Evolutionary conservation across 1,284 basidiomycete genomes (phyloP).

Genomic region (Amylostereum areolatum): DNA sequence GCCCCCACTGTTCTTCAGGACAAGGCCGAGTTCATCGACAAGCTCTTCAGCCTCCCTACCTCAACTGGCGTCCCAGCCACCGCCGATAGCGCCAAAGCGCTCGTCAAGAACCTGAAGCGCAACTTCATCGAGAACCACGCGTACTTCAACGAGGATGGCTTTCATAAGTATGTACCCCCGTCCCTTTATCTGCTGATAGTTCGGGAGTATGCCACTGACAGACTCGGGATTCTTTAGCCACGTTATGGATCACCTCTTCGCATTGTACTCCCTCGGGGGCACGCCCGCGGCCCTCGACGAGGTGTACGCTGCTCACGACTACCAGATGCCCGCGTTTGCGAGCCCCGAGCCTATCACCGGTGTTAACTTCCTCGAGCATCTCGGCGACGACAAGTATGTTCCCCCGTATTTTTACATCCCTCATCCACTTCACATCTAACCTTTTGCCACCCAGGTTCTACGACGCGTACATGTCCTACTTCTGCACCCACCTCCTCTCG

Average conservation of each 20-base stretch:
- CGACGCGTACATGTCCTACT: constrained; percentile 52
- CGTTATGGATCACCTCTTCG: constrained; percentile 43
- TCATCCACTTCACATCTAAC: neutral
- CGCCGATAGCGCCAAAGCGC: neutral
- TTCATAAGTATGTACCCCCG: neutral
- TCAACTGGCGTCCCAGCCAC: neutral
- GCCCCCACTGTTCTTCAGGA: too few relatives aligned
- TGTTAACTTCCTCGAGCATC: constrained; percentile 41
- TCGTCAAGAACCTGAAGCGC: neutral
- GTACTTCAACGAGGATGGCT: neutral
- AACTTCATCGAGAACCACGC: neutral
- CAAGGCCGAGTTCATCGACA: too few relatives aligned
- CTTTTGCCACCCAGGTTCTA: constrained; percentile 42
- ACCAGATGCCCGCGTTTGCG: constrained; percentile 32
- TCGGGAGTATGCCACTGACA: too few relatives aligned
- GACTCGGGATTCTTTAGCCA: constrained; percentile 28
- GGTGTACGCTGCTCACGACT: constrained; percentile 37
- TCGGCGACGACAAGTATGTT: constrained; percentile 41
- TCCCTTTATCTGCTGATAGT: too few relatives aligned
- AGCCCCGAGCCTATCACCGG: constrained; percentile 37
- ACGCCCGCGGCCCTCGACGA: constrained; percentile 32
- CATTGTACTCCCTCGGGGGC: constrained; percentile 45
- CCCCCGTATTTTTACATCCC: neutral
- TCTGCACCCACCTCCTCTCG: constrained; percentile 37
- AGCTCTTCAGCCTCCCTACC: neutral